These are phyloP conservation scores for Pelargonium fulgidum DNA, from an alignment of 441 rosid species.

Conservation along the genomic window DNA sequence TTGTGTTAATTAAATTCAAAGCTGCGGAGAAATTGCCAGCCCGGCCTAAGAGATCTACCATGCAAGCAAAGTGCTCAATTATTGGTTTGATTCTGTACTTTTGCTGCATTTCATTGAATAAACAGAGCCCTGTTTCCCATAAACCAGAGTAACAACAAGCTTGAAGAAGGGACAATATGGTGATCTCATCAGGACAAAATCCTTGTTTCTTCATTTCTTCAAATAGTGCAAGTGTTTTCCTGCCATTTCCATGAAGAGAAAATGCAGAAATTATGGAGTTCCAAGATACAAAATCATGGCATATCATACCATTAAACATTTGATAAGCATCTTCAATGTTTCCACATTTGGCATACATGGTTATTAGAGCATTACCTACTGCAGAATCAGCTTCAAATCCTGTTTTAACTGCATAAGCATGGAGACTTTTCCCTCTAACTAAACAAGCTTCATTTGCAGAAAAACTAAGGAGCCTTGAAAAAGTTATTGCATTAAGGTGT, in stretches of 20 bases:
- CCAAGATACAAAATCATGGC: conserved; percentile 27
- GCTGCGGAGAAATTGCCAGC: conserved; percentile 24
- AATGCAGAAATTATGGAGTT: conserved; percentile 35
- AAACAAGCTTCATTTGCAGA: conserved; percentile 28
- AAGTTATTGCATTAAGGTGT: conserved; percentile 26
- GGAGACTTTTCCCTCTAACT: conserved; percentile 25
- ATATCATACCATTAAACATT: conserved; percentile 17
- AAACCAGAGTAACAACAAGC: conserved; percentile 38
- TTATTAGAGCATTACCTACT: conserved; percentile 29
- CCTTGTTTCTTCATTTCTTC: conserved; percentile 27
- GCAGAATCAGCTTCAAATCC: conserved; percentile 19
- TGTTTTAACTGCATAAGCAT: conserved; percentile 26
- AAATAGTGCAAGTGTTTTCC: conserved; percentile 25
- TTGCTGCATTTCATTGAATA: too few relatives aligned
- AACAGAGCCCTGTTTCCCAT: conserved; percentile 22
- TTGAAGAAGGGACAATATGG: conserved; percentile 24
- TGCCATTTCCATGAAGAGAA: conserved; percentile 32
- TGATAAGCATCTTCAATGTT: conserved; percentile 24
- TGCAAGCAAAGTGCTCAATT: conserved; percentile 34
- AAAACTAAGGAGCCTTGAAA: conserved; percentile 27
- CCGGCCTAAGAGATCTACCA: conserved; percentile 35
- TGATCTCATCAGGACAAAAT: too few relatives aligned
- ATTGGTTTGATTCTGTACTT: conserved; percentile 23
- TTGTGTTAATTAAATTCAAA: too few relatives aligned
- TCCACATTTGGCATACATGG: conserved; percentile 43